A percentile compares a stretch with the other conserved stretches of the same genome.
phyloP scores from a whole-genome alignment of 2,329 filamentous ascomycete genomes.

The Botrytis byssoidea region DNA sequence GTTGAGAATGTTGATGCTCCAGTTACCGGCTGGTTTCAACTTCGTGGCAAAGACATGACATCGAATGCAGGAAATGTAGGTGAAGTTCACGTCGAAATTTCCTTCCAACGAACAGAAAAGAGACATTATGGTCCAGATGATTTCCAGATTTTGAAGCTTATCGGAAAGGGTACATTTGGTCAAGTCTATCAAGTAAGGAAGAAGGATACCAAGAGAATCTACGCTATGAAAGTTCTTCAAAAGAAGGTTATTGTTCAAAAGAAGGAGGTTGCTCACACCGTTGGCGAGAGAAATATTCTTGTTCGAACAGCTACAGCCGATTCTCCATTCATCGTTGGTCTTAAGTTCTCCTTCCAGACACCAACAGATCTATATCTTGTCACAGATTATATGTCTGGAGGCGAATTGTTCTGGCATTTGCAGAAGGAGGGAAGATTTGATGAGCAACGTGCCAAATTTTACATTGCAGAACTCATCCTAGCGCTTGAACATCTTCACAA shows the following conservation, averaged over 20 bases:
- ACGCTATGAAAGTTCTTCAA: slow-evolving; percentile 98
- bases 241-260: slow-evolving; percentile 99
- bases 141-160: slow-evolving; percentile 93
- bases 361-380: slow-evolving; percentile 96
- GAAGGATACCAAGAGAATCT: slow-evolving; percentile 92
- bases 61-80: slow-evolving; percentile 69
- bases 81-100: slow-evolving; percentile 83
- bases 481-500: slow-evolving; percentile 93
- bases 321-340: slow-evolving; percentile 93
- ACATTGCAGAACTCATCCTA: slow-evolving; percentile 95
- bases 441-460: slow-evolving; percentile 94
- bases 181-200: slow-evolving; percentile 98
- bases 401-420: slow-evolving; percentile 97
- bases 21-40: slow-evolving; percentile 79
- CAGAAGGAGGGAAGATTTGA: slow-evolving; percentile 96
- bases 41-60: slow-evolving; percentile 64
- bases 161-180: slow-evolving; percentile 96
- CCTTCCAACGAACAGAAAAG: slow-evolving; percentile 83
- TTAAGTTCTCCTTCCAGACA: slow-evolving; percentile 99
- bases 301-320: slow-evolving; percentile 94
- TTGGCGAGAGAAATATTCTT: slow-evolving; percentile 94
- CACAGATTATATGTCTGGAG: slow-evolving; percentile 98
- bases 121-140: slow-evolving; percentile 92
- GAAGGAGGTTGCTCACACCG: slow-evolving; percentile 96
- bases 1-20: slow-evolving; percentile 65